Percentiles rank a stretch among this genome's conserved stretches.
Conservation (phyloP, 306 rosid genomes). For the Prunus dulcis region DNA sequence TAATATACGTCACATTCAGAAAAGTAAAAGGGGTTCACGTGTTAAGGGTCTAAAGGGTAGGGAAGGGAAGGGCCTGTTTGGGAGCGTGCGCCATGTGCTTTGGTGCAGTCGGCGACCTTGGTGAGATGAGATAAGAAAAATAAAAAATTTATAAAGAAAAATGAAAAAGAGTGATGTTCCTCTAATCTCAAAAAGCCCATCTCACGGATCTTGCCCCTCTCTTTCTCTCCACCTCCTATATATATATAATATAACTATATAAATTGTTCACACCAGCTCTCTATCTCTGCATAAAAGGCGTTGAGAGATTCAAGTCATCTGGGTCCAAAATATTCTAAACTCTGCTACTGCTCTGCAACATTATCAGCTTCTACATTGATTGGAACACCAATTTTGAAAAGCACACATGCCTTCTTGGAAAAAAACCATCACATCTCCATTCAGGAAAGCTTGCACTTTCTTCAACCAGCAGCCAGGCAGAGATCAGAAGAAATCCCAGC, state of each 20-base stretch:
- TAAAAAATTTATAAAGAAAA: slow-evolving; percentile 19
- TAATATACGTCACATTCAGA: slow-evolving; percentile 24
- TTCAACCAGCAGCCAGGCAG: slow-evolving; percentile 58
- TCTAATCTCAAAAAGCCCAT: slow-evolving; percentile 47
- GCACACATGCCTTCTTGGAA: slow-evolving; percentile 78
- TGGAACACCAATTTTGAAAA: background rate
- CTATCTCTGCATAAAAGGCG: background rate
- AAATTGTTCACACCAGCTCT: background rate
- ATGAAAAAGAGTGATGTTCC: slow-evolving; percentile 30
- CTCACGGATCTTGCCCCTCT: slow-evolving; percentile 85
- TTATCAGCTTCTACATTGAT: background rate
- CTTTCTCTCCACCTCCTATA: slow-evolving; percentile 15
- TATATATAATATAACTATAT: background rate
- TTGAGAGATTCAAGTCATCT: background rate
- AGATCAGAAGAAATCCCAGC: slow-evolving; percentile 60
- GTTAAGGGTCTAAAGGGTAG: slow-evolving; percentile 36
- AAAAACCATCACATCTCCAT: slow-evolving; percentile 84
- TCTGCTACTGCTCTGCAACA: background rate
- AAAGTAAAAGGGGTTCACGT: slow-evolving; percentile 33
- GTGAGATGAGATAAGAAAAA: slow-evolving; percentile 35
- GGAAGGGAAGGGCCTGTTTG: slow-evolving; percentile 30
- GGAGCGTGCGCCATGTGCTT: slow-evolving; percentile 83
- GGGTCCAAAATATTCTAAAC: background rate
- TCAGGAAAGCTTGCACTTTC: slow-evolving; percentile 81
- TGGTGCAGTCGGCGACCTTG: slow-evolving; percentile 49